Conservation (phyloP, 768 basidiomycete species). For the Termitomyces heimii region DNA sequence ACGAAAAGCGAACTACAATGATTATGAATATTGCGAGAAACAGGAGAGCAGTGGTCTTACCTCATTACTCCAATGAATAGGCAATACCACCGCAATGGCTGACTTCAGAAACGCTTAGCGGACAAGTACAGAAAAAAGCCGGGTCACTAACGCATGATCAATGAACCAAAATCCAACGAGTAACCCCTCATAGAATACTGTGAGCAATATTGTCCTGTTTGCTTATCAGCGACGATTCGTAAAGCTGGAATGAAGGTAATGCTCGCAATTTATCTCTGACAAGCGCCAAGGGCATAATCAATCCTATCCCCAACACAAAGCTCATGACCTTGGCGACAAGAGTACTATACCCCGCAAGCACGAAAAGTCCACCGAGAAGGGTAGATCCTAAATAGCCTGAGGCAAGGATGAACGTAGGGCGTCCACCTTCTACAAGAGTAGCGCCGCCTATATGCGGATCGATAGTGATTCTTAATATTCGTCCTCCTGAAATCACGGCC, state of each 20-base stretch:
- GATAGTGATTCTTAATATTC: slow-evolving; percentile 73
- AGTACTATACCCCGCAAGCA: slow-evolving; percentile 82
- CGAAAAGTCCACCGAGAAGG: slow-evolving; percentile 75
- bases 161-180: slow-evolving; percentile 95
- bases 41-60: slow-evolving; percentile 32
- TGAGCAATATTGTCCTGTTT: slow-evolving; percentile 77
- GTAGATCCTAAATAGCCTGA: slow-evolving; percentile 84
- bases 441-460: slow-evolving; percentile 79
- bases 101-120: slow-evolving; percentile 31
- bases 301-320: slow-evolving; percentile 82
- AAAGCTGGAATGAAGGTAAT: not conserved
- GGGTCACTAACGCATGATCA: slow-evolving; percentile 71
- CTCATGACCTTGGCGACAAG: slow-evolving; percentile 90
- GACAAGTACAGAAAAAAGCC: not conserved
- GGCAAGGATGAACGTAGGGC: slow-evolving; percentile 62
- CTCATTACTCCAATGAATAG: slow-evolving; percentile 83
- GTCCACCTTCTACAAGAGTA: slow-evolving; percentile 73
- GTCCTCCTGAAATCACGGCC: slow-evolving; percentile 78
- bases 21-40: not conserved
- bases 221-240: not conserved
- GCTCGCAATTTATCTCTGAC: slow-evolving; percentile 88
- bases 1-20: slow-evolving; percentile 70
- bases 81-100: slow-evolving; percentile 80
- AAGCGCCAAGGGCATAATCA: slow-evolving; percentile 79
- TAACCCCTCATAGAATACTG: slow-evolving; percentile 76